Percentiles rank a stretch among this genome's conserved stretches.
Conservation (phyloP, 139 green algal species). For the Edaphochlamys debaryana region DNA sequence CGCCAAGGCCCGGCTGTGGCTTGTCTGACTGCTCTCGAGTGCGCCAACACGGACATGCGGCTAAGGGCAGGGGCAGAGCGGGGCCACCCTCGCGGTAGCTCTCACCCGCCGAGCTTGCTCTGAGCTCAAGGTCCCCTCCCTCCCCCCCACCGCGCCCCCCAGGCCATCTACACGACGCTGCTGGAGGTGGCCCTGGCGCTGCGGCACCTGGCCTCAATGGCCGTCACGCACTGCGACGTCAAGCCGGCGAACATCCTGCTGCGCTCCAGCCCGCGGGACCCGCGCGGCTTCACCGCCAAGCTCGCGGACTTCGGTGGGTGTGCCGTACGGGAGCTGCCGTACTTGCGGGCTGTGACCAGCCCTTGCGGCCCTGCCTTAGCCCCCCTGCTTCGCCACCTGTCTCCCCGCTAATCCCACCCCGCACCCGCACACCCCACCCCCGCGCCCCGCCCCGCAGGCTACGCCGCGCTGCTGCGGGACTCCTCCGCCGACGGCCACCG, state of each 20-base stretch:
- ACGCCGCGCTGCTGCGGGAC: slow-evolving; percentile 35
- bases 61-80: no score
- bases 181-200: slow-evolving; percentile 58
- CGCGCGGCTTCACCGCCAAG: slow-evolving; percentile 70
- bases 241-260: slow-evolving; percentile 45
- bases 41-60: no score
- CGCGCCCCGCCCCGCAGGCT: background rate
- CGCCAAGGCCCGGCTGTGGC: no score
- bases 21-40: no score
- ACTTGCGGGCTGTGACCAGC: no score
- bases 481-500: slow-evolving; percentile 21
- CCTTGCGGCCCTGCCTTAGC: no score
- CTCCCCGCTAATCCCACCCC: no score
- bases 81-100: no score
- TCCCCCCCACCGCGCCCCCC: no score
- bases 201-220: slow-evolving; percentile 62
- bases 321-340: background rate
- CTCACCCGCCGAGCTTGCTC: no score
- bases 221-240: slow-evolving; percentile 41
- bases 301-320: slow-evolving; percentile 68
- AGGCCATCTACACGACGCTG: slow-evolving; percentile 54
- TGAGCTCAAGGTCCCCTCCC: no score
- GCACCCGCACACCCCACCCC: background rate
- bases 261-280: slow-evolving; percentile 19
- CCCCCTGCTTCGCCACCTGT: no score